phyloP scores from a whole-genome alignment of 108 stramenopile genomes.

The Cyclotella atomus region DNA sequence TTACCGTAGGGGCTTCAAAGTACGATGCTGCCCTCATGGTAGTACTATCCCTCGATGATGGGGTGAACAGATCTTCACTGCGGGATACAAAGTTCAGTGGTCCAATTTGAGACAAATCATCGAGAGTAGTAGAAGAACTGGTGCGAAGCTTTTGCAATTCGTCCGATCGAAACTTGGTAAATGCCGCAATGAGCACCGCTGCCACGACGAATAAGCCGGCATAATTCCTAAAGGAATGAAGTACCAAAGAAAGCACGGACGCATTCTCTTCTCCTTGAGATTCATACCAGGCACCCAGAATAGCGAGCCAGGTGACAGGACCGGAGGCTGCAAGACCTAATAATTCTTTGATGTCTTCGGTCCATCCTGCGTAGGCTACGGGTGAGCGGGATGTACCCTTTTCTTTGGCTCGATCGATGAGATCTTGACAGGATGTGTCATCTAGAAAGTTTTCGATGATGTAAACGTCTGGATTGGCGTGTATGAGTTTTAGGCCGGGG shows the following conservation, averaged over 20 bases:
- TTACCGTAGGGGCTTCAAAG: slow-evolving; percentile 81
- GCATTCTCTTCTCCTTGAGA: slow-evolving; percentile 20
- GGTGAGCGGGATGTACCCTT: slow-evolving; percentile 67
- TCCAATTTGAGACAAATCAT: slow-evolving; percentile 56
- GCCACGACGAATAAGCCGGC: slow-evolving; percentile 53
- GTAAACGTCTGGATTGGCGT: slow-evolving; percentile 77
- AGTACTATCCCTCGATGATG: not conserved
- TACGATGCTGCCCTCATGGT: slow-evolving; percentile 44
- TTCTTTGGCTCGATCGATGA: slow-evolving; percentile 52
- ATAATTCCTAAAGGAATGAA: slow-evolving; percentile 71
- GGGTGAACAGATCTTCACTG: slow-evolving; percentile 55
- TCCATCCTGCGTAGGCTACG: slow-evolving; percentile 84
- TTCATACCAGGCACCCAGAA: slow-evolving; percentile 67
- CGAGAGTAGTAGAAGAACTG: slow-evolving; percentile 73
- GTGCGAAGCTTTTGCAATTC: slow-evolving; percentile 65
- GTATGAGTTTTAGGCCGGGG: slow-evolving; percentile 57
- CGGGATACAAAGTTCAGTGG: slow-evolving; percentile 59
- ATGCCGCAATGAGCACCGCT: slow-evolving; percentile 46
- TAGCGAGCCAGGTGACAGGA: slow-evolving; percentile 73
- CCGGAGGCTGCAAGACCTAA: slow-evolving; percentile 71
- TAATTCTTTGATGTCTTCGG: slow-evolving; percentile 73
- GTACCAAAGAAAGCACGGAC: slow-evolving; percentile 42
- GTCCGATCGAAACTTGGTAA: slow-evolving; percentile 58
- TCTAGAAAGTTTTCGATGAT: slow-evolving; percentile 69
- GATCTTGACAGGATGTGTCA: slow-evolving; percentile 51